Evolutionary conservation across 164 flowering plant species (phyloP).

Genomic region (Magnolia kwangsiensis): DNA sequence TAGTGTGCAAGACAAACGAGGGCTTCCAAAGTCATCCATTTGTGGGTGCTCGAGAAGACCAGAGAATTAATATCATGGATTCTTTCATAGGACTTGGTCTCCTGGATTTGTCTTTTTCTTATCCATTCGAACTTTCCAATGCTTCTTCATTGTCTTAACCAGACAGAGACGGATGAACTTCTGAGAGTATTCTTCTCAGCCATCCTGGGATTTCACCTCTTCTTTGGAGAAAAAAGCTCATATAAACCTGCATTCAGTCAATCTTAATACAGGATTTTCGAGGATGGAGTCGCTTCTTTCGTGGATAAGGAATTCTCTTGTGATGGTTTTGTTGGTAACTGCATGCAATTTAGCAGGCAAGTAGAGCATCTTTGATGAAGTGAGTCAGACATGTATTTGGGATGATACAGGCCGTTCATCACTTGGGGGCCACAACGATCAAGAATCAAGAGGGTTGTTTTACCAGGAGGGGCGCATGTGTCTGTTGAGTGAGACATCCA

Average conservation of each 20-base stretch:
- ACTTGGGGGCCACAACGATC: too few species aligned
- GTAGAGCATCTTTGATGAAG: too few species aligned
- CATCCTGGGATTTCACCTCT: neutral
- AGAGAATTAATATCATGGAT: neutral
- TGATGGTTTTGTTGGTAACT: neutral
- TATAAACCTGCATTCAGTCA: neutral
- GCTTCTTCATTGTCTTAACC: neutral
- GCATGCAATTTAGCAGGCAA: constrained; percentile 6
- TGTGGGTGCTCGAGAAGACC: neutral
- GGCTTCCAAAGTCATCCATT: neutral
- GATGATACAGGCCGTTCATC: too few species aligned
- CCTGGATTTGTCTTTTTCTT: neutral
- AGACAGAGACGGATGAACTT: neutral
- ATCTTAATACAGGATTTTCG: neutral
- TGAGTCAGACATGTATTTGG: too few species aligned
- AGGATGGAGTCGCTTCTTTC: neutral
- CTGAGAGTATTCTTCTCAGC: too few species aligned
- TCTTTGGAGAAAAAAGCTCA: neutral
- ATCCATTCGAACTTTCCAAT: constrained; percentile 12
- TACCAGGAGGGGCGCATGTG: too few species aligned
- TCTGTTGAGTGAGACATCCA: neutral
- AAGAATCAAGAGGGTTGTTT: too few species aligned
- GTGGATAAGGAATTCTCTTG: neutral
- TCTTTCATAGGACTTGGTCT: neutral
- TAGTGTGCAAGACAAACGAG: neutral